Percentiles rank a stretch among this genome's conserved stretches.
Evolutionary conservation across 805 yeast species (phyloP).

Genomic region (Candida tammaniensis): DNA sequence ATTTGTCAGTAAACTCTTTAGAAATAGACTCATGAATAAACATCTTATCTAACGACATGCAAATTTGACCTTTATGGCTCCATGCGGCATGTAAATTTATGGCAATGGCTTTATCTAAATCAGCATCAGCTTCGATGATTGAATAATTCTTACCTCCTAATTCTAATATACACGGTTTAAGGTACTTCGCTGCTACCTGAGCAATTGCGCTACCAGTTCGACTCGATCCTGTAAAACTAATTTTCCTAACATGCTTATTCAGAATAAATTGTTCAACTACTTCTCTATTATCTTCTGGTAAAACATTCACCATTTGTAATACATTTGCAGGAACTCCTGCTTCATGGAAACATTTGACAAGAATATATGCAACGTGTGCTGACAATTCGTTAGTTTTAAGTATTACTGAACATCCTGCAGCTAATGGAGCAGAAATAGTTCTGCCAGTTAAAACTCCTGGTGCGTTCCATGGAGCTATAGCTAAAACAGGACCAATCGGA

Average conservation of each 20-base stretch:
- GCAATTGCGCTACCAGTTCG: slow-evolving; percentile 37
- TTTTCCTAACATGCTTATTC: slow-evolving; percentile 27
- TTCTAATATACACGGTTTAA: slow-evolving; percentile 43
- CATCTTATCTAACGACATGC: slow-evolving; percentile 44
- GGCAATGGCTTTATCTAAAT: slow-evolving; percentile 28
- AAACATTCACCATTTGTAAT: slow-evolving; percentile 32
- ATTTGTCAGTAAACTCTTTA: slow-evolving; percentile 20
- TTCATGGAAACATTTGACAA: slow-evolving; percentile 29
- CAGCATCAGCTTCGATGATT: slow-evolving; percentile 31
- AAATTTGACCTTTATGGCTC: slow-evolving; percentile 47
- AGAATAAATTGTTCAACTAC: slow-evolving; percentile 19
- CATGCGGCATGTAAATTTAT: slow-evolving; percentile 31
- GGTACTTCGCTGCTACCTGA: slow-evolving; percentile 28
- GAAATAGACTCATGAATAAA: slow-evolving; percentile 34
- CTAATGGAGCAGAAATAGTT: slow-evolving; percentile 42
- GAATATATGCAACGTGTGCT: slow-evolving; percentile 28
- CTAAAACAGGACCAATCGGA: slow-evolving; percentile 46
- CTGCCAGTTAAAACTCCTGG: slow-evolving; percentile 41
- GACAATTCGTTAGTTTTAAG: slow-evolving; percentile 41
- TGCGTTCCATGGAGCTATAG: slow-evolving; percentile 51
- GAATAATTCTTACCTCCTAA: slow-evolving; percentile 45
- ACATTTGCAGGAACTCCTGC: slow-evolving; percentile 40
- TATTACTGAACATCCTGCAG: slow-evolving; percentile 49
- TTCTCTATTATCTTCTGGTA: slow-evolving; percentile 20
- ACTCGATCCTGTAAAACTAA: slow-evolving; percentile 49